phyloP scores from a whole-genome alignment of 2,329 filamentous ascomycete species.

The Geosmithia flava region DNA sequence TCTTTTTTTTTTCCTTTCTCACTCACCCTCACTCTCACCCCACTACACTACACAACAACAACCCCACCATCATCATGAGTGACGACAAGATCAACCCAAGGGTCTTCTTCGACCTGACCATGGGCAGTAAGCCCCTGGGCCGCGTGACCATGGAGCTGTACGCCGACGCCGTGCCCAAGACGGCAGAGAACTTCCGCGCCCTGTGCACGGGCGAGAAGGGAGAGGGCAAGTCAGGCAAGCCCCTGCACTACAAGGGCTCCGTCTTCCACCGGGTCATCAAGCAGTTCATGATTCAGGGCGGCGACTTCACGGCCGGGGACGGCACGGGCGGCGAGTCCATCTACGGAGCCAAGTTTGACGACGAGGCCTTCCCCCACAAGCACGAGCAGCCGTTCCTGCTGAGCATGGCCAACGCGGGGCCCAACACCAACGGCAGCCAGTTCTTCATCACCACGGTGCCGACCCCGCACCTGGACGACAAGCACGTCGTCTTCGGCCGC shows the following conservation, averaged over 20 bases:
- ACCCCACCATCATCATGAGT: neutral
- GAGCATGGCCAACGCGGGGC: constrained; percentile 96
- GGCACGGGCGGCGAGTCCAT: constrained; percentile 95
- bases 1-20: neutral
- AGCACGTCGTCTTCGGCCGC: constrained; percentile 96
- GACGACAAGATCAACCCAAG: constrained; percentile 42
- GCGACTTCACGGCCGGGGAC: constrained; percentile 91
- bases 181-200: constrained; percentile 88
- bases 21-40: neutral
- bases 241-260: constrained; percentile 86
- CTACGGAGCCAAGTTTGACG: constrained; percentile 93
- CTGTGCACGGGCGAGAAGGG: constrained; percentile 96
- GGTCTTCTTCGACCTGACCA: constrained; percentile 87
- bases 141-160: constrained; percentile 81
- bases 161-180: constrained; percentile 73
- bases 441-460: constrained; percentile 96
- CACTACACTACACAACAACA: neutral
- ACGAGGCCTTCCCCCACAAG: constrained; percentile 89
- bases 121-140: constrained; percentile 61
- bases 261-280: constrained; percentile 96
- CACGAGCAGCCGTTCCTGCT: constrained; percentile 89
- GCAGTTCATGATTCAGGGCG: constrained; percentile 90
- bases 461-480: constrained; percentile 90
- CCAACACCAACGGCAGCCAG: constrained; percentile 90
- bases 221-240: constrained; percentile 65